Conservation (phyloP, 495 filamentous ascomycete genomes). For the Talaromyces stipitatus region DNA sequence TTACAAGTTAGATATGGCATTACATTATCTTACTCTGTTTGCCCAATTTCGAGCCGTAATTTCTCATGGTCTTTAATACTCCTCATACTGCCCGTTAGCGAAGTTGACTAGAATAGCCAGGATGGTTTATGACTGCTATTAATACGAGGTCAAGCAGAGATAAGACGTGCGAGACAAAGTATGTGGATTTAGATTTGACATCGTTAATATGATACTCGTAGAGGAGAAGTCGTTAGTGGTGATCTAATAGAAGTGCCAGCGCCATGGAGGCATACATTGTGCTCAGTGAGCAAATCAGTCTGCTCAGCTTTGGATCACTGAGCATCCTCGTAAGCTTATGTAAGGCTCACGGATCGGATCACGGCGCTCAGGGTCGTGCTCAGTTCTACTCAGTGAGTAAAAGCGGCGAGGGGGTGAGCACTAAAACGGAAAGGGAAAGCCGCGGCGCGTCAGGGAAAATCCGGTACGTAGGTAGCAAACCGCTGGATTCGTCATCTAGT, state of each 20-base stretch:
- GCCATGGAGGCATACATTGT: background rate
- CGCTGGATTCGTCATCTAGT: too few species aligned
- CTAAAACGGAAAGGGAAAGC: too few species aligned
- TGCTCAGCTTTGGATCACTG: background rate
- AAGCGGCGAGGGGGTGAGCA: too few species aligned
- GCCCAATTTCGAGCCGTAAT: too few species aligned
- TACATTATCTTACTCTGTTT: too few species aligned
- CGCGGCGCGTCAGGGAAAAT: too few species aligned
- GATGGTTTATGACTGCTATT: background rate
- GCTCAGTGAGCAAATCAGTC: background rate
- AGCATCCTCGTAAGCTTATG: background rate
- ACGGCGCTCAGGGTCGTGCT: background rate
- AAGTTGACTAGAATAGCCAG: too few species aligned
- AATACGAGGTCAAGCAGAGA: slow-evolving; percentile 1
- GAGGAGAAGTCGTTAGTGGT: background rate
- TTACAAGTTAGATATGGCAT: background rate
- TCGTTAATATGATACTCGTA: background rate
- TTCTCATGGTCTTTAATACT: background rate
- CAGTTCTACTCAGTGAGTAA: background rate
- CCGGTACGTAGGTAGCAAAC: too few species aligned
- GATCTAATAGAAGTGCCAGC: background rate
- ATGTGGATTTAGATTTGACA: background rate
- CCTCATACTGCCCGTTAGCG: background rate
- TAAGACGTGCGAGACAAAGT: background rate
- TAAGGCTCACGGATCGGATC: background rate